Base-by-base conservation (phyloP, 352 stramenopile species). In the Phytophthora citrophthora region DNA sequence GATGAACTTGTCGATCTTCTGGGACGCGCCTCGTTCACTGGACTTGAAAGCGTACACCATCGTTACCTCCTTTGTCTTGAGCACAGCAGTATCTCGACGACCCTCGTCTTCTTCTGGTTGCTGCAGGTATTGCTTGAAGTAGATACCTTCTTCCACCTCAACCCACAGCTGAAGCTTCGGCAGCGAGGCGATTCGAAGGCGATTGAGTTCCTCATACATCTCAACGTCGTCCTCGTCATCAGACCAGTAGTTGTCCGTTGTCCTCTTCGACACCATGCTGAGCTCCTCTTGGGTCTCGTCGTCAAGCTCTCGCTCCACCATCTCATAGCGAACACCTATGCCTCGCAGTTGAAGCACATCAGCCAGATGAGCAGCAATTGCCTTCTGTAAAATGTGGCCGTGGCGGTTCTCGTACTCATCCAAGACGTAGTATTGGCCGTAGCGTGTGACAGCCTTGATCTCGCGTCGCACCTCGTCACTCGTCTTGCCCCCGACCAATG, bases 131-230 rank as follows among this genome's bases (percentile, higher is more conserved):
- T 69, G 65, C 41, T 65, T 51, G 27, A 73, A 73, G 44, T 63
- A 61, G 7, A 58, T 54, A 26, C 41, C 65, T 29, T 69, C 34
- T 34, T 65, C 77, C 18, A 86, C 59, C n/a, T 72, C 52, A 36
- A 86, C 68, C 77, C 77, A 86, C 26, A 72, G 34, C 41, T 73
- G 67, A n/a, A 76, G 39, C n/a, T 64, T 64, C 7, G 77, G 77
- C 4, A 83, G 43, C 16, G 65, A 58, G 24, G 77, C 71, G 16
- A 85, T 64, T 44, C 57, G 67, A 7, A 84, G 54, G 15, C 73
- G 75, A 7, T 77, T 70, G 41, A 76, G 58, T 24, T 77, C 68
- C 11, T 53, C 50, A 38, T 78, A 69, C 58, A 68, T 64, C 8
- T 64, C 23, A 13, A 26, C 27, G 8, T 61, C 55, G 51, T 68